Base-by-base conservation (phyloP, 2,329 filamentous ascomycete species). In the Graphiopsis chlorocephala region DNA sequence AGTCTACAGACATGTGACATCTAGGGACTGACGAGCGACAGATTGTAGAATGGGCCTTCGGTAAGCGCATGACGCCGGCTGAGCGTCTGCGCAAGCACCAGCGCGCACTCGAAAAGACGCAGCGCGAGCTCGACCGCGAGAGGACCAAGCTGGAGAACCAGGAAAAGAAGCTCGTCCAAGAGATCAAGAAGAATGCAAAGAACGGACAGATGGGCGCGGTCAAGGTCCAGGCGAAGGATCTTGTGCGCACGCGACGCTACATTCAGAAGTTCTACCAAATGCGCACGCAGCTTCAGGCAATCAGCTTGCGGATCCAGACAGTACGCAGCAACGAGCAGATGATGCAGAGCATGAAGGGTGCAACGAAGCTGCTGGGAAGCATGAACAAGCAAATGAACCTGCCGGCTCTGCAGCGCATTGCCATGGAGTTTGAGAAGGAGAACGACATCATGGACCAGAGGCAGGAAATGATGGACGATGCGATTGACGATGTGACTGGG, bases 301-400 rank as follows among this genome's bases (percentile, higher is more conserved):
- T 99, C 71, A 96, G 92, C 15, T 81, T 99, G 63, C 88, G 94
- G 52, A 93, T 99, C 75, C 95, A 97, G 92, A 99, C 95, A 58
- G 94, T 98, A 69, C 89, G 95, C 69, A 97, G 93, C 70, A 99
- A 99, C 78, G 95, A 99, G 78, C 94, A 98, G 79, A 99, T 99
- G 95, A 97, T 97, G 93, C 92, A 97, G 79, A 95, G 93, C 10
- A 98, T 99, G 95, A 99, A 97, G 79, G 95, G 95, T 35, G 95
- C 95, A 4, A 98, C 95, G 1, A 88, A 90, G 79, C 89, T 97
- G 2, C 83, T 99, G 8, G 93, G 93, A 63, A 96, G 91, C 81
- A 99, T 99, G 95, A 99, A 99, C 79, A 86, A 91, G 69, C 92
- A 92, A 68, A 98, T 98, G 93, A 98, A 99, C 76, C 87, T 99